Percentiles rank a stretch among this genome's conserved stretches.
phyloP scores from a whole-genome alignment of 345 rosid species.

The Populus pruinosa region DNA sequence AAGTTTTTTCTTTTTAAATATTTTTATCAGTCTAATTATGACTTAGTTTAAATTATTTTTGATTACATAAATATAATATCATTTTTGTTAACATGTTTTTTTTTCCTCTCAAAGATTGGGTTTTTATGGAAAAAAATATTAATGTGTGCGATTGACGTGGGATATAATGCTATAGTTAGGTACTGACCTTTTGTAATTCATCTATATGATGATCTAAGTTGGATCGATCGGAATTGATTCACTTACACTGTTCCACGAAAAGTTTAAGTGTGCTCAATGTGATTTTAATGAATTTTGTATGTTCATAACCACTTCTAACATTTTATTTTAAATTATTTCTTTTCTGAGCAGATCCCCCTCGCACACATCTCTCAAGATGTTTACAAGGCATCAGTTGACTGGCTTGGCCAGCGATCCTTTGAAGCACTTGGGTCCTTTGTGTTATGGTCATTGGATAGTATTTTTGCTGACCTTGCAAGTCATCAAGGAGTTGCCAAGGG shows the following conservation, averaged over 20 bases:
- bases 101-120: background rate
- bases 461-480: background rate
- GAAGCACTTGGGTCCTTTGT: constrained; percentile 12
- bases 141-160: background rate
- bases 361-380: constrained; percentile 5
- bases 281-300: background rate
- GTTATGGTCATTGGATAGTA: constrained; percentile 10
- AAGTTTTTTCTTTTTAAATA: constrained; percentile 8
- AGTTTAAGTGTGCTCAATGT: background rate
- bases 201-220: background rate
- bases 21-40: background rate
- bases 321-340: background rate
- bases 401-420: constrained; percentile 9
- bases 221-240: background rate
- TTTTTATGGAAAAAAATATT: background rate
- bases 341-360: background rate
- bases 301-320: background rate
- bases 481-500: constrained; percentile 8
- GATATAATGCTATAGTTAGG: background rate
- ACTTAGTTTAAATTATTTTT: background rate
- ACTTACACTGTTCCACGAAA: background rate
- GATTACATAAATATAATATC: background rate
- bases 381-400: constrained; percentile 5
- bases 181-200: background rate
- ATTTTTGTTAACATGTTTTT: background rate